Conservation (phyloP, 2,329 filamentous ascomycete species). For the Elsinoe ampelina region DNA sequence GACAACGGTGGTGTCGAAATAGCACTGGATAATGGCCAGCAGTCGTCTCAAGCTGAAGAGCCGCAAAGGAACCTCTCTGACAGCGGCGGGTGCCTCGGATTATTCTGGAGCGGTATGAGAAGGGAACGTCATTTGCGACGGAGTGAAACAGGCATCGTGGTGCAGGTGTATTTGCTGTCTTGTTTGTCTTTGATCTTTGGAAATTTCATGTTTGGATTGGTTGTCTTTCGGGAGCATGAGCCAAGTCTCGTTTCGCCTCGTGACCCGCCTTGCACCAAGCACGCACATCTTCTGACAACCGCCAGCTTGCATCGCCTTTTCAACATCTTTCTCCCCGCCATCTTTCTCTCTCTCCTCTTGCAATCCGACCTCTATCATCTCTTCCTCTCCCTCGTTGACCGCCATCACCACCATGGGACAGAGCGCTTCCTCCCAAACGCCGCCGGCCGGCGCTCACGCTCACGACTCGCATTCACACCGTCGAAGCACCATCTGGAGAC, state of each 20-base stretch:
- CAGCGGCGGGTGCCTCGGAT: neutral
- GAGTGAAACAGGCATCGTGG: conserved; percentile 3
- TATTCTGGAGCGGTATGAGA: conserved; percentile 10
- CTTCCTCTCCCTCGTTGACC: neutral
- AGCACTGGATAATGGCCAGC: conserved; percentile 3
- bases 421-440: conserved; percentile 20
- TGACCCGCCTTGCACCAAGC: conserved; percentile 14
- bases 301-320: conserved; percentile 8
- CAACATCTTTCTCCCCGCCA: conserved; percentile 18
- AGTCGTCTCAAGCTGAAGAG: conserved; percentile 9
- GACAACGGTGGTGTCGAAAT: conserved; percentile 2
- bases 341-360: conserved; percentile 14
- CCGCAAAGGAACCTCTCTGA: neutral
- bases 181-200: conserved; percentile 14
- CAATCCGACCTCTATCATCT: conserved; percentile 15
- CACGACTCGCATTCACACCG: conserved; percentile 6
- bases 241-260: conserved; percentile 9
- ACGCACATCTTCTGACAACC: conserved; percentile 9
- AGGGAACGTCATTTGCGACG: conserved; percentile 12
- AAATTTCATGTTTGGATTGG: neutral
- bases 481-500: conserved; percentile 14
- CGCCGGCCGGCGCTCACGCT: conserved; percentile 4
- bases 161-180: neutral
- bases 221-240: conserved; percentile 5
- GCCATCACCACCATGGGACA: conserved; percentile 24